phyloP scores from a whole-genome alignment of 345 rosid species.

The Sisymbrium altissimum region DNA sequence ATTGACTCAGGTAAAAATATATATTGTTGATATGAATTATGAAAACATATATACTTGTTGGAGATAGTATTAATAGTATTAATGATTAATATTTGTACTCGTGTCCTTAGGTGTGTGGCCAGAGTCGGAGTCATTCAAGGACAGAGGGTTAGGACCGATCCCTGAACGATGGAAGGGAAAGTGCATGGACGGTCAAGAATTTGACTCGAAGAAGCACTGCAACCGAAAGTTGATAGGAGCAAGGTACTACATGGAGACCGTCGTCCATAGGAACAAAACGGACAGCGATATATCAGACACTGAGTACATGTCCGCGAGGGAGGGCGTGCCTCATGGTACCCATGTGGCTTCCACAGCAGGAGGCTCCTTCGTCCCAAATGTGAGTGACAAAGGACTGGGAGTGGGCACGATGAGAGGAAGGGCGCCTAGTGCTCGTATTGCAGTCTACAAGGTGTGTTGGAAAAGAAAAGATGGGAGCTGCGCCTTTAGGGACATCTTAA shows the following conservation, averaged over 20 bases:
- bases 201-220: slow-evolving; percentile 32
- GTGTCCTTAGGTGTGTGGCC: slow-evolving; percentile 17
- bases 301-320: slow-evolving; percentile 51
- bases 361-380: too few relatives aligned
- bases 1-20: too few relatives aligned
- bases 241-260: slow-evolving; percentile 33
- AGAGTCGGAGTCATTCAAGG: slow-evolving; percentile 8
- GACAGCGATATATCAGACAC: not conserved
- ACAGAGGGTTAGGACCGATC: slow-evolving; percentile 17
- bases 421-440: too few relatives aligned
- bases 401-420: too few relatives aligned
- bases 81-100: not conserved
- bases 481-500: slow-evolving; percentile 36
- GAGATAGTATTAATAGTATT: too few relatives aligned
- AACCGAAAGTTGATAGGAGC: slow-evolving; percentile 49
- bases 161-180: slow-evolving; percentile 19
- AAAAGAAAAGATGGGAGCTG: slow-evolving; percentile 23
- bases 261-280: slow-evolving; percentile 7
- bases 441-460: too few relatives aligned
- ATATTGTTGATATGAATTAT: too few relatives aligned
- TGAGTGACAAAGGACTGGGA: too few relatives aligned
- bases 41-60: too few relatives aligned
- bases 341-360: slow-evolving; percentile 29
- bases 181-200: slow-evolving; percentile 7
- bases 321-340: slow-evolving; percentile 51